Conservation (phyloP, 1,139 yeast species). For the Candida mesenterica region DNA sequence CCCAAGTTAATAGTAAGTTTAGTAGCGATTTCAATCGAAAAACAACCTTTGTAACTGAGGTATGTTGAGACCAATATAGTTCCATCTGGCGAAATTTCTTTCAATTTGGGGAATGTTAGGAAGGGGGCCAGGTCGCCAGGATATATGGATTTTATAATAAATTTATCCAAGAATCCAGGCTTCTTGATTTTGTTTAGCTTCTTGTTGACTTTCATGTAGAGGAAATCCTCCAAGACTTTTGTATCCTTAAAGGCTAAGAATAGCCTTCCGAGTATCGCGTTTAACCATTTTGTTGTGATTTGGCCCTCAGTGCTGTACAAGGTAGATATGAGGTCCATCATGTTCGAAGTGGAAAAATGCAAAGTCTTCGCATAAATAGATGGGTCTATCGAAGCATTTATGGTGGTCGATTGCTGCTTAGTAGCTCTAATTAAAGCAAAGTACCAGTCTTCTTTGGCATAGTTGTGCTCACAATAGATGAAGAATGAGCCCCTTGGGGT, state of each 20-base stretch:
- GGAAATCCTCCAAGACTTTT: constrained; percentile 54
- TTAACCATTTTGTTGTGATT: constrained; percentile 83
- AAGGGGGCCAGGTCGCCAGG: constrained; percentile 83
- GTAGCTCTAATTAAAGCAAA: constrained; percentile 79
- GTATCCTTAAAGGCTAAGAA: constrained; percentile 78
- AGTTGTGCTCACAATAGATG: constrained; percentile 72
- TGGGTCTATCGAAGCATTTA: constrained; percentile 25
- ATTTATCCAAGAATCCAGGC: constrained; percentile 85
- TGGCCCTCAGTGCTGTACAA: constrained; percentile 82
- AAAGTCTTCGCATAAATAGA: constrained; percentile 64
- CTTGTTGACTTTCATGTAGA: constrained; percentile 60
- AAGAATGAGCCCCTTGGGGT: constrained; percentile 62
- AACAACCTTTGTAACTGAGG: constrained; percentile 67
- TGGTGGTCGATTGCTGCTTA: constrained; percentile 41
- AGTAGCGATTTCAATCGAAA: constrained; percentile 76
- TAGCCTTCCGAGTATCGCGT: constrained; percentile 79
- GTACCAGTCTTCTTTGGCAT: constrained; percentile 91
- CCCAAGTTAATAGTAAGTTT: constrained; percentile 74
- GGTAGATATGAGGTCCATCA: constrained; percentile 71
- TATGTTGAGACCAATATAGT: constrained; percentile 61
- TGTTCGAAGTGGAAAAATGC: constrained; percentile 68
- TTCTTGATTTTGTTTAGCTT: constrained; percentile 77
- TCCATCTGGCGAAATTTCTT: constrained; percentile 80
- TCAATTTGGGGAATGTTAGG: constrained; percentile 68
- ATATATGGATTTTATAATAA: constrained; percentile 67